Conservation (phyloP, 2,329 filamentous ascomycete species). For the Celoporthe dispersa region DNA sequence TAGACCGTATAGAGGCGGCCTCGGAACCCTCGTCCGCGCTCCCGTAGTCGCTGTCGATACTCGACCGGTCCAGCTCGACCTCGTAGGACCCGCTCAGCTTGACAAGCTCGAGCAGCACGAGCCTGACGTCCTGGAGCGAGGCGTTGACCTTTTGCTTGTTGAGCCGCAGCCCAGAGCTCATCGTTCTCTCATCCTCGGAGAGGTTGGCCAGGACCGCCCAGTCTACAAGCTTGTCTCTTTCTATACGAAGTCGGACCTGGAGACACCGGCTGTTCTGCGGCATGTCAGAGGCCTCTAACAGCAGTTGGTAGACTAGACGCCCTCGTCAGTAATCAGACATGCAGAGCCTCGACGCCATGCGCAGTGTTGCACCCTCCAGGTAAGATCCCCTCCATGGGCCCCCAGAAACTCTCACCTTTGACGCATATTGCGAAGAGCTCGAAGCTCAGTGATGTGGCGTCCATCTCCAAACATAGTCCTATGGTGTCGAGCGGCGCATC, state of each 20-base stretch:
- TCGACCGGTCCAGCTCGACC: background rate
- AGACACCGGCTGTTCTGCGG: slow-evolving; percentile 14
- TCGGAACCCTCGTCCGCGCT: background rate
- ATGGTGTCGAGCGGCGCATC: background rate
- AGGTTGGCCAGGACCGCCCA: slow-evolving; percentile 23
- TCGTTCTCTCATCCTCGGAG: slow-evolving; percentile 17
- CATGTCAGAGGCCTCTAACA: slow-evolving; percentile 21
- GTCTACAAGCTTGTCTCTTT: slow-evolving; percentile 21
- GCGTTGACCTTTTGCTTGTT: slow-evolving; percentile 19
- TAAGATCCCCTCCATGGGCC: background rate
- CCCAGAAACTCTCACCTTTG: slow-evolving; percentile 7
- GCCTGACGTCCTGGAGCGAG: slow-evolving; percentile 18
- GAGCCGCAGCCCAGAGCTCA: slow-evolving; percentile 19
- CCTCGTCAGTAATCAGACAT: background rate
- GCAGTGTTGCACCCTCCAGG: too few relatives aligned
- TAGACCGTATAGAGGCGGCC: background rate
- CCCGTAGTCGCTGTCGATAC: background rate
- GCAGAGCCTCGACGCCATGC: background rate
- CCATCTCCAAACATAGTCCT: slow-evolving; percentile 16
- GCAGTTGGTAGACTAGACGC: slow-evolving; percentile 14
- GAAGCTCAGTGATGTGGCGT: slow-evolving; percentile 16
- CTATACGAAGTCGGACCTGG: slow-evolving; percentile 17
- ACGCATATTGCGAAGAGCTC: slow-evolving; percentile 26
- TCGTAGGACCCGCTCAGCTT: slow-evolving; percentile 15
- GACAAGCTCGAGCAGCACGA: slow-evolving; percentile 14